A percentile compares a stretch with the other conserved stretches of the same genome.
These are phyloP conservation scores for Nakazawaea populi DNA, from an alignment of 805 yeast species.

Conservation along the genomic window DNA sequence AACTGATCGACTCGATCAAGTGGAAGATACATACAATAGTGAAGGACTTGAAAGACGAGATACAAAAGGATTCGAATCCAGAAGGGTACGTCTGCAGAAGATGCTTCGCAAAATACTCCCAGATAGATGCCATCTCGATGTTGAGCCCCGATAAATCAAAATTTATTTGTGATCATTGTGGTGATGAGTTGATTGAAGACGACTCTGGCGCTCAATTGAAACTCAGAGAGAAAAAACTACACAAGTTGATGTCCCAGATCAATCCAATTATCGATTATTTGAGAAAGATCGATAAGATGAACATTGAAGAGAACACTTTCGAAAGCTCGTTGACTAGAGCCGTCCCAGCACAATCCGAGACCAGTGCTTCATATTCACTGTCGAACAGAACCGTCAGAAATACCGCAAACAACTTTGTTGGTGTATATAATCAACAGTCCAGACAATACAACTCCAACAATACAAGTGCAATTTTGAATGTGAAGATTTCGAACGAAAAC, in stretches of 20 bases:
- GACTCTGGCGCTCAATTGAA: conserved; percentile 80
- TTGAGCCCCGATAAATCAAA: conserved; percentile 74
- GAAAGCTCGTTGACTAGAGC: conserved; percentile 78
- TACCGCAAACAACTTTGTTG: conserved; percentile 15
- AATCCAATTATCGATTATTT: conserved; percentile 82
- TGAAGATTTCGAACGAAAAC: conserved; percentile 83
- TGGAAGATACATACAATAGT: conserved; percentile 94
- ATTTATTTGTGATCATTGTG: conserved; percentile 83
- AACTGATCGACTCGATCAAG: conserved; percentile 91
- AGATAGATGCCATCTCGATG: conserved; percentile 81
- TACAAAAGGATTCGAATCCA: conserved; percentile 81
- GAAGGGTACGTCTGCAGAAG: conserved; percentile 91
- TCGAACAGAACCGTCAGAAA: conserved; percentile 31
- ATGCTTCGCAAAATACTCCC: conserved; percentile 75
- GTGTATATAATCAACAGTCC: conserved; percentile 24
- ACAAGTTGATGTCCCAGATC: conserved; percentile 80
- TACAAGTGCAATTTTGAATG: conserved; percentile 80
- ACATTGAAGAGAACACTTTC: conserved; percentile 82
- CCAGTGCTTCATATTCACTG: conserved; percentile 65
- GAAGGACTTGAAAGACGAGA: conserved; percentile 69
- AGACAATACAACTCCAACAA: conserved; percentile 12
- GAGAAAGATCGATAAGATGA: conserved; percentile 75
- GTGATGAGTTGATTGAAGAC: conserved; percentile 73
- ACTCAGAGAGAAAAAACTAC: conserved; percentile 74
- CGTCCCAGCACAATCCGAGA: conserved; percentile 74